Evolutionary conservation across 2,329 filamentous ascomycete genomes (phyloP).

Genomic region (Ophiocordyceps camponoti-saundersi): DNA sequence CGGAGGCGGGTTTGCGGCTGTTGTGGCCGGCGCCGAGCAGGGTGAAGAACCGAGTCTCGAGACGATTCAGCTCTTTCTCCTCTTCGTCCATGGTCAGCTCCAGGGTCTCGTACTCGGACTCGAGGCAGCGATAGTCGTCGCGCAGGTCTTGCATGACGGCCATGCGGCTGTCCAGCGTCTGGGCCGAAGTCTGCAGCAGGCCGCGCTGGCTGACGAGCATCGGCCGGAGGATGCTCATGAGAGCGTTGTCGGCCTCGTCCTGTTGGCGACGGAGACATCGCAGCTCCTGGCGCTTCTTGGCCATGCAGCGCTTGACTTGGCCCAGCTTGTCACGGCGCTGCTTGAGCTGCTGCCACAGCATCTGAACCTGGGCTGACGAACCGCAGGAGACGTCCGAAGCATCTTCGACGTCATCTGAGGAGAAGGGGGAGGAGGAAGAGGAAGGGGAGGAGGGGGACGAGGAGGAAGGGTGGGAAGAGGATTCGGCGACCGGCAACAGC

Average conservation of each 20-base stretch:
- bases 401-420: slow-evolving; percentile 4
- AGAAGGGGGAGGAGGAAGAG: neutral
- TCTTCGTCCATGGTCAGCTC: slow-evolving; percentile 18
- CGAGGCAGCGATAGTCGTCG: slow-evolving; percentile 18
- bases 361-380: slow-evolving; percentile 10
- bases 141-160: slow-evolving; percentile 19
- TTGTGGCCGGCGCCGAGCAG: slow-evolving; percentile 14
- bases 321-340: slow-evolving; percentile 13
- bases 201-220: slow-evolving; percentile 14
- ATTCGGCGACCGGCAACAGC: neutral
- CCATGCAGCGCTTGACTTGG: slow-evolving; percentile 15
- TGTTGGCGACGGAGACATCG: slow-evolving; percentile 14
- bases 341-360: slow-evolving; percentile 18
- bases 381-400: slow-evolving; percentile 9
- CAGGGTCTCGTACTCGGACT: slow-evolving; percentile 18
- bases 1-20: slow-evolving; percentile 2
- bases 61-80: slow-evolving; percentile 15
- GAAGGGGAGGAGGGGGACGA: neutral
- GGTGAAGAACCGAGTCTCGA: slow-evolving; percentile 22
- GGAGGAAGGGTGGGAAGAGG: neutral
- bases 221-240: slow-evolving; percentile 21
- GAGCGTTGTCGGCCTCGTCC: slow-evolving; percentile 20
- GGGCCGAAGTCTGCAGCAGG: slow-evolving; percentile 5
- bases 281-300: slow-evolving; percentile 13
- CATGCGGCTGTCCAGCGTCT: slow-evolving; percentile 12